Percentiles rank a stretch among this genome's conserved stretches.
Conservation (phyloP, 2,329 filamentous ascomycete species). For the Talaromyces piceae region DNA sequence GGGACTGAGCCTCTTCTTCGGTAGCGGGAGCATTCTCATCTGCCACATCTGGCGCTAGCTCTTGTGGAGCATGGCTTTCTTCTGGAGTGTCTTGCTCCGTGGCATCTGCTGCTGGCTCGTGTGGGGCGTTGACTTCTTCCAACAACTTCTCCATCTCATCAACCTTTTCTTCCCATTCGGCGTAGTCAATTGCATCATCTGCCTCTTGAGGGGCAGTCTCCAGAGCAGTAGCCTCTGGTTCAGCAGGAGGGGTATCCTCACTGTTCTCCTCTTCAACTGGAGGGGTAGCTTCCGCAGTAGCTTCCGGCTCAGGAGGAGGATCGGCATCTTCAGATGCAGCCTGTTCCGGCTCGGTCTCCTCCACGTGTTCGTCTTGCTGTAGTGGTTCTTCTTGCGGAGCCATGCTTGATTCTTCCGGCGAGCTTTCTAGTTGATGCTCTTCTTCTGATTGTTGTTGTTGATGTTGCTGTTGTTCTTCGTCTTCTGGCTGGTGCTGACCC, state of each 20-base stretch:
- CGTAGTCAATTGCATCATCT: not conserved
- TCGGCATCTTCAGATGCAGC: not conserved
- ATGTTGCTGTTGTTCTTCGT: too few relatives aligned
- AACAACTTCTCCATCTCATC: conserved; percentile 5
- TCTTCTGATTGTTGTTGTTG: not conserved
- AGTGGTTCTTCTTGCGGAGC: not conserved
- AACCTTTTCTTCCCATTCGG: not conserved
- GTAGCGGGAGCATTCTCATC: too few relatives aligned
- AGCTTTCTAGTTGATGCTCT: not conserved
- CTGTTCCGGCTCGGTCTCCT: not conserved
- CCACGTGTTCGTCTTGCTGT: not conserved
- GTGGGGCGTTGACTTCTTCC: not conserved
- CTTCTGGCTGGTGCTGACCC: too few relatives aligned
- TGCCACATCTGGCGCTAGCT: too few relatives aligned
- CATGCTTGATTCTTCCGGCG: conserved; percentile 4
- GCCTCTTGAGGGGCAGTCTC: not conserved
- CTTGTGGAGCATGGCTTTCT: not conserved
- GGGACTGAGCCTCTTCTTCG: too few relatives aligned
- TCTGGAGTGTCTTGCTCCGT: not conserved
- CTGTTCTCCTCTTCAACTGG: not conserved
- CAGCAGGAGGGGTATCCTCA: not conserved
- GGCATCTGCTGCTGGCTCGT: not conserved
- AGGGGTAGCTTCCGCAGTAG: not conserved
- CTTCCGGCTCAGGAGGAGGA: too few relatives aligned
- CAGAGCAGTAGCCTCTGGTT: not conserved